Evolutionary conservation across 331 rosid genomes (phyloP).

Genomic region (Rhamnella rubrinervis): DNA sequence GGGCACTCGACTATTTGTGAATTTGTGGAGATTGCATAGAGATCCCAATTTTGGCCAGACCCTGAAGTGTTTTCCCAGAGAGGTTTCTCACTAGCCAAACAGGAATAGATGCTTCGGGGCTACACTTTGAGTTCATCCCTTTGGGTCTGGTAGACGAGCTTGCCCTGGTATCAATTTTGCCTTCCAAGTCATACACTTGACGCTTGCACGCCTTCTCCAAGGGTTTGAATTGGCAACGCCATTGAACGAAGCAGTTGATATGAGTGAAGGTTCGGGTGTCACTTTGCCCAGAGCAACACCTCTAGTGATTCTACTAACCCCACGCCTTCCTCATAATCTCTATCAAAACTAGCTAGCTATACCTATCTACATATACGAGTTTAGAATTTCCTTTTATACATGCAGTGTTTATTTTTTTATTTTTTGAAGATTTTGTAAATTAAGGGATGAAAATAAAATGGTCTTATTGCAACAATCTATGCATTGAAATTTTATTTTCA

Average conservation of each 20-base stretch:
- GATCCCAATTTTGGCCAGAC: constrained; percentile 26
- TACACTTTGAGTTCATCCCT: constrained; percentile 33
- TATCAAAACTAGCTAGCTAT: not conserved
- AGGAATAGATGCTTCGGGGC: constrained; percentile 13
- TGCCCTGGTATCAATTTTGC: constrained; percentile 25
- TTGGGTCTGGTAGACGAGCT: constrained; percentile 23
- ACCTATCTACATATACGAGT: no score
- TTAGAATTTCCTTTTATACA: no score
- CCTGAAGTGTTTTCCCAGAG: constrained; percentile 21
- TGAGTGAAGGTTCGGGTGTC: constrained; percentile 17
- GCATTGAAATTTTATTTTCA: no score
- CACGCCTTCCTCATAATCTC: constrained; percentile 4
- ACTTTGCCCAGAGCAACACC: constrained; percentile 16
- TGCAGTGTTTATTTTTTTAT: no score
- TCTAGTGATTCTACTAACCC: constrained; percentile 15
- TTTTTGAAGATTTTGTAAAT: no score
- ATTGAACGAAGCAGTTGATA: constrained; percentile 10
- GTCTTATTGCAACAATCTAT: no score
- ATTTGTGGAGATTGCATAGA: constrained; percentile 28
- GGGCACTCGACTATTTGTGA: constrained; percentile 24
- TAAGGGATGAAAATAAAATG: no score
- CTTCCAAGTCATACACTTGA: constrained; percentile 12
- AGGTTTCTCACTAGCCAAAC: constrained; percentile 30
- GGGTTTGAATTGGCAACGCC: constrained; percentile 27
- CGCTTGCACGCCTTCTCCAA: constrained; percentile 23